Conservation (phyloP, 75 land plant species). For the Selaginella moellendorffii region DNA sequence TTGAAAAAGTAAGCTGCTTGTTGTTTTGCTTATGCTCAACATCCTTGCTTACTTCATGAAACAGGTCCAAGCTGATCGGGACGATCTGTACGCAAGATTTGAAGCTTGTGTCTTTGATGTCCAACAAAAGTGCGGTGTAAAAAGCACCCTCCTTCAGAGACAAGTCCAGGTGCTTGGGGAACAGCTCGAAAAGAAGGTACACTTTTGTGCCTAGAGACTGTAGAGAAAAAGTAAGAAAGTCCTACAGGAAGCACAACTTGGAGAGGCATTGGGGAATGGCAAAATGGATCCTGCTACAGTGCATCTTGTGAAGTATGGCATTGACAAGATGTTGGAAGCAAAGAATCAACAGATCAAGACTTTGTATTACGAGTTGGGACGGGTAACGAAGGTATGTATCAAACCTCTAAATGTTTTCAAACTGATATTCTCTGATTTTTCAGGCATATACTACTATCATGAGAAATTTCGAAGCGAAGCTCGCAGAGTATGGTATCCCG, state of each 20-base stretch:
- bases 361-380: conserved; percentile 21
- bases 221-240: background rate
- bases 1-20: conserved; percentile 15
- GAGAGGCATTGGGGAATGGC: conserved; percentile 10
- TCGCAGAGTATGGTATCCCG: conserved; percentile 24
- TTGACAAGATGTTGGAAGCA: conserved; percentile 17
- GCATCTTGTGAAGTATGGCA: conserved; percentile 12
- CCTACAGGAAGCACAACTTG: conserved; percentile 27
- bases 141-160: conserved; percentile 18
- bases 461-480: conserved; percentile 22
- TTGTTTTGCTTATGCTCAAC: background rate
- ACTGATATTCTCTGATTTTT: background rate
- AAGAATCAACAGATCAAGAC: conserved; percentile 25
- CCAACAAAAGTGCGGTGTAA: conserved; percentile 29
- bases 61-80: conserved; percentile 20
- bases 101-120: conserved; percentile 25
- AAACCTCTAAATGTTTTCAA: background rate
- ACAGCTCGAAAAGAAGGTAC: conserved; percentile 27
- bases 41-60: background rate
- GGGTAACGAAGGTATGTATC: conserved; percentile 19
- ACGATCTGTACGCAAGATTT: conserved; percentile 21
- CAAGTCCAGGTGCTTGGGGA: conserved; percentile 26
- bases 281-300: background rate
- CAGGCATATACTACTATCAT: conserved; percentile 25
- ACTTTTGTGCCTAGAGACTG: background rate